phyloP scores from a whole-genome alignment of 257 asterid genomes.

The Schizonepeta tenuifolia region DNA sequence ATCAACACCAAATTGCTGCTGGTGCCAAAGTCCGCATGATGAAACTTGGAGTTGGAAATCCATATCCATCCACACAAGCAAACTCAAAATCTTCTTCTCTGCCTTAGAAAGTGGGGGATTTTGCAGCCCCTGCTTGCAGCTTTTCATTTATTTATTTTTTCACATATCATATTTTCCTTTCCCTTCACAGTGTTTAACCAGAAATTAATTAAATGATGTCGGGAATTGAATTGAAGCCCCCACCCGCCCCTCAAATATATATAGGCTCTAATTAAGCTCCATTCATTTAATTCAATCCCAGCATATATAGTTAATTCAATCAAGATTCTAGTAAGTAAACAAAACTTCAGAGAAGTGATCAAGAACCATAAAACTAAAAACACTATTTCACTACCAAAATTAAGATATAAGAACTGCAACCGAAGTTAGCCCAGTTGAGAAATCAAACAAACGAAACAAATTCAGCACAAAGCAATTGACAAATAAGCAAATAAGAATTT shows the following conservation, averaged over 20 bases:
- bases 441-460: slow-evolving; percentile 23
- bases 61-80: slow-evolving; percentile 5
- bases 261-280: too few species aligned
- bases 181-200: slow-evolving; percentile 2
- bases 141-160: too few species aligned
- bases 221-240: slow-evolving; percentile 24
- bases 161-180: not conserved
- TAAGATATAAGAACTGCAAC: not conserved
- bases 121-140: not conserved
- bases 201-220: slow-evolving; percentile 12
- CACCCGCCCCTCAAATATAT: not conserved
- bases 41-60: not conserved
- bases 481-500: not conserved
- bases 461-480: slow-evolving; percentile 30
- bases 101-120: slow-evolving; percentile 36
- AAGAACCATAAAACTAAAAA: not conserved
- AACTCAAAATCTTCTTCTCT: not conserved
- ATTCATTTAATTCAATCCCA: too few species aligned
- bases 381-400: not conserved
- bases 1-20: too few species aligned
- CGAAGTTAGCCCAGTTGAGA: slow-evolving; percentile 18
- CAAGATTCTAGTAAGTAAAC: not conserved
- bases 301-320: too few species aligned
- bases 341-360: not conserved
- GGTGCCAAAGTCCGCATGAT: not conserved